Conservation (phyloP, 495 filamentous ascomycete genomes). For the Bacidia rubella region DNA sequence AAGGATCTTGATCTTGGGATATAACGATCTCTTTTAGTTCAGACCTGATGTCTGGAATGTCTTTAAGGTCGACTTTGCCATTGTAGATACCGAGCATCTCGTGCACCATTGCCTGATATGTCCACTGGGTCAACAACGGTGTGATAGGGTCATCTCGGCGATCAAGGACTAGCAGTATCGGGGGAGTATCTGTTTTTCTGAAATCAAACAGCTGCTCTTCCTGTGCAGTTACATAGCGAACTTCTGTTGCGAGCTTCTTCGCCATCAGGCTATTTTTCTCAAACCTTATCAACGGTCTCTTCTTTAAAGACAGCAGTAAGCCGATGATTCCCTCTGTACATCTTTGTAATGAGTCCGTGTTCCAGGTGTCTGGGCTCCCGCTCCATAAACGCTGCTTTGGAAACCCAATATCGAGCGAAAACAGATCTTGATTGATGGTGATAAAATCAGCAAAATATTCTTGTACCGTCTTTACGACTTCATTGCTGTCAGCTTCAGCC, state of each 20-base stretch:
- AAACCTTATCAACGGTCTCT: constrained; percentile 88
- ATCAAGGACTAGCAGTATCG: constrained; percentile 81
- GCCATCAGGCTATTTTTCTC: constrained; percentile 83
- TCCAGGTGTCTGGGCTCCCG: constrained; percentile 72
- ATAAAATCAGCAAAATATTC: constrained; percentile 94
- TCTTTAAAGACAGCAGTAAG: constrained; percentile 74
- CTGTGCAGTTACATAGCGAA: constrained; percentile 83
- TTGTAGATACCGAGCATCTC: constrained; percentile 88
- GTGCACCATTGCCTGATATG: constrained; percentile 98
- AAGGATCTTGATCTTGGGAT: constrained; percentile 94
- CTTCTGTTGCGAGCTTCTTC: constrained; percentile 84
- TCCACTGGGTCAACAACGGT: constrained; percentile 94
- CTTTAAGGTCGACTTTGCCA: constrained; percentile 74
- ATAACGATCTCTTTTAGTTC: constrained; percentile 93
- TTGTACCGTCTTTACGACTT: constrained; percentile 83
- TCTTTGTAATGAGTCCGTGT: constrained; percentile 70
- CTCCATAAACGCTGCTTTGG: constrained; percentile 66
- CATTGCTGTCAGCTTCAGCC: constrained; percentile 94
- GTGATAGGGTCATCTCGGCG: constrained; percentile 91
- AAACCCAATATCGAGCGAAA: constrained; percentile 63
- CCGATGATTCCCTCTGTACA: constrained; percentile 78
- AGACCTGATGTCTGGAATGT: constrained; percentile 76
- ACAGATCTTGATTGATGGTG: constrained; percentile 88
- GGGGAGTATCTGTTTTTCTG: constrained; percentile 84
- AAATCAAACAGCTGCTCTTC: constrained; percentile 98